Conservation (phyloP, 495 filamentous ascomycete genomes). For the Penicillium pulvis region DNA sequence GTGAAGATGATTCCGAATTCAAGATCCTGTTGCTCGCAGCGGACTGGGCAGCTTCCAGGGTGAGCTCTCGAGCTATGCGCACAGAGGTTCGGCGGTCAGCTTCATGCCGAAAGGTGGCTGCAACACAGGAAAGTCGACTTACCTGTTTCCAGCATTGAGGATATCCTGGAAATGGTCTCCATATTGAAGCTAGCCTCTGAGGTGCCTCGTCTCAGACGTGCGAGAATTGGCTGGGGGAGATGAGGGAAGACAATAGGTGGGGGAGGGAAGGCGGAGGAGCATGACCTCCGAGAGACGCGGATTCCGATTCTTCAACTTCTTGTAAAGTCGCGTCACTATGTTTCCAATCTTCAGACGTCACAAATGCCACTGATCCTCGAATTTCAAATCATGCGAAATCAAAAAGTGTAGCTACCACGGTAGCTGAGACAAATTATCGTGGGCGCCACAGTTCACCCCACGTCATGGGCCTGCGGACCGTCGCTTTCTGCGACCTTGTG, state of each 20-base stretch:
- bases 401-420: not conserved
- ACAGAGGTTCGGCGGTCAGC: slow-evolving; percentile 29
- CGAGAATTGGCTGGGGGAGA: slow-evolving; percentile 21
- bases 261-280: slow-evolving; percentile 28
- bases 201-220: slow-evolving; percentile 22
- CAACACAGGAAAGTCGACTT: slow-evolving; percentile 21
- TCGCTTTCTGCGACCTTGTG: slow-evolving; percentile 31
- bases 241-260: slow-evolving; percentile 20
- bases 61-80: slow-evolving; percentile 83
- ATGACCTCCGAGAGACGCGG: slow-evolving; percentile 24
- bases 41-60: slow-evolving; percentile 90
- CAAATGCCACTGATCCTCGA: not conserved
- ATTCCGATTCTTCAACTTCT: slow-evolving; percentile 9
- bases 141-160: slow-evolving; percentile 91
- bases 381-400: not conserved
- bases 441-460: slow-evolving; percentile 1
- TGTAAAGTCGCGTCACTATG: not conserved
- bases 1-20: slow-evolving; percentile 43
- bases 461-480: slow-evolving; percentile 28
- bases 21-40: slow-evolving; percentile 54
- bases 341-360: not conserved
- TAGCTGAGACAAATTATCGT: not conserved
- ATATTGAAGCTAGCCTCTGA: slow-evolving; percentile 47
- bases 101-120: slow-evolving; percentile 10
- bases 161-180: slow-evolving; percentile 97